Evolutionary conservation across 441 rosid species (phyloP).

Genomic region (Populus hybrid): DNA sequence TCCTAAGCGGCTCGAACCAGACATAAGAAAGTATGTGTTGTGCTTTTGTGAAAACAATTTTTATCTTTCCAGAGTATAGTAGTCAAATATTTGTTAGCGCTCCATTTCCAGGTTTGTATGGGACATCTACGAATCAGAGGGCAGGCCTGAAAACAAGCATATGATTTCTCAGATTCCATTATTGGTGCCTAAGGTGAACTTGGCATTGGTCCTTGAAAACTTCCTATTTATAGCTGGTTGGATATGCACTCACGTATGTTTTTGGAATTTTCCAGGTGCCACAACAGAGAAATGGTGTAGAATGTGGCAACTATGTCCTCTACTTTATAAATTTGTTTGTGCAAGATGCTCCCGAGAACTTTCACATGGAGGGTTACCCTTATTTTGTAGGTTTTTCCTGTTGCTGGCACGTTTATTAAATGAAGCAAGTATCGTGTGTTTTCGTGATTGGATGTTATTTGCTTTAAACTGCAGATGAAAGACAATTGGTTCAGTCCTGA

Average conservation of each 20-base stretch:
- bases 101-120: conserved; percentile 56
- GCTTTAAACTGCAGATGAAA: conserved; percentile 51
- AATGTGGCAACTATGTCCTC: conserved; percentile 82
- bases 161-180: conserved; percentile 49
- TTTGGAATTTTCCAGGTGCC: conserved; percentile 55
- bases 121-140: conserved; percentile 49
- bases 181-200: conserved; percentile 59
- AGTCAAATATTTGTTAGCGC: conserved; percentile 1
- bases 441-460: background rate
- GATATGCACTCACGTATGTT: background rate
- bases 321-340: conserved; percentile 66
- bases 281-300: conserved; percentile 67
- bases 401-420: background rate
- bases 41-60: background rate
- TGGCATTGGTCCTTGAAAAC: background rate
- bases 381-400: conserved; percentile 57
- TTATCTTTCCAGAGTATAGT: background rate
- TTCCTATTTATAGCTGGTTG: background rate
- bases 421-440: background rate
- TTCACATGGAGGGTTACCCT: conserved; percentile 40
- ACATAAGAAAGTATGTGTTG: conserved; percentile 54
- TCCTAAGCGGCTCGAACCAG: conserved; percentile 60
- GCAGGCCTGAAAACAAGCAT: conserved; percentile 39
- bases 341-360: conserved; percentile 48
- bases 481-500: conserved; percentile 63